These are phyloP conservation scores for Suillus tomentosus DNA, from an alignment of 768 basidiomycete genomes.

Conservation along the genomic window DNA sequence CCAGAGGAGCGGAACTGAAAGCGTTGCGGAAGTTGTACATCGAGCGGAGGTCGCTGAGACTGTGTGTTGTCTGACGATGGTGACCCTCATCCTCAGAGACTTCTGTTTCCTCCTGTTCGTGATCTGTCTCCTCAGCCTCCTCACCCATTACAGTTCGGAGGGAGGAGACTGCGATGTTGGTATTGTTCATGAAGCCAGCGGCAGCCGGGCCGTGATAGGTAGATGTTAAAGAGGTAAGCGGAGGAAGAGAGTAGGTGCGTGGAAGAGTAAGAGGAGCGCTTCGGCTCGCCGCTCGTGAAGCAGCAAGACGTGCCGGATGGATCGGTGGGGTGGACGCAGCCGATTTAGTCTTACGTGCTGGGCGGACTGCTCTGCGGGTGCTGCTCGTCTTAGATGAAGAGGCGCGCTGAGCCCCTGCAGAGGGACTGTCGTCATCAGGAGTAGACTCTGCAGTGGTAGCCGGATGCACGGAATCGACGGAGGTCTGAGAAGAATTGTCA, in stretches of 20 bases:
- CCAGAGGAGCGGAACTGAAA: constrained; percentile 6
- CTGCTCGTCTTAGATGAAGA: constrained; percentile 24
- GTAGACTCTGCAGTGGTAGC: constrained; percentile 27
- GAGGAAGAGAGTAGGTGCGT: constrained; percentile 36
- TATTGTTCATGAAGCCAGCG: constrained; percentile 36
- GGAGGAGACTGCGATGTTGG: constrained; percentile 38
- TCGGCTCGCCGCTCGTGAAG: constrained; percentile 34
- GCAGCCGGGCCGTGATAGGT: constrained; percentile 29
- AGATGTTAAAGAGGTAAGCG: constrained; percentile 30
- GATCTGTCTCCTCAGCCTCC: constrained; percentile 29
- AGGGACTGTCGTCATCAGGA: constrained; percentile 17
- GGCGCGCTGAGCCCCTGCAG: constrained; percentile 22
- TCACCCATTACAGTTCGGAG: constrained; percentile 36
- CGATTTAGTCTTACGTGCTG: constrained; percentile 37
- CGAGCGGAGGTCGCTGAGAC: constrained; percentile 27
- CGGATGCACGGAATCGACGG: constrained; percentile 31
- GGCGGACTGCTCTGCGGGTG: constrained; percentile 31
- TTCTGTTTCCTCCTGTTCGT: constrained; percentile 33
- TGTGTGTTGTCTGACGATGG: constrained; percentile 17
- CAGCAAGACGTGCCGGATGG: constrained; percentile 34
- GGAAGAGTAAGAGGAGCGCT: constrained; percentile 32
- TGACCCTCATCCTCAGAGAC: constrained; percentile 34
- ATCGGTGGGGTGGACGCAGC: constrained; percentile 38
- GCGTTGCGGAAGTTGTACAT: constrained; percentile 30
- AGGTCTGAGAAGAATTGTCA: constrained; percentile 36